Base-by-base conservation (phyloP, 1,139 yeast genomes). In the Hanseniaspora uvarum region DNA sequence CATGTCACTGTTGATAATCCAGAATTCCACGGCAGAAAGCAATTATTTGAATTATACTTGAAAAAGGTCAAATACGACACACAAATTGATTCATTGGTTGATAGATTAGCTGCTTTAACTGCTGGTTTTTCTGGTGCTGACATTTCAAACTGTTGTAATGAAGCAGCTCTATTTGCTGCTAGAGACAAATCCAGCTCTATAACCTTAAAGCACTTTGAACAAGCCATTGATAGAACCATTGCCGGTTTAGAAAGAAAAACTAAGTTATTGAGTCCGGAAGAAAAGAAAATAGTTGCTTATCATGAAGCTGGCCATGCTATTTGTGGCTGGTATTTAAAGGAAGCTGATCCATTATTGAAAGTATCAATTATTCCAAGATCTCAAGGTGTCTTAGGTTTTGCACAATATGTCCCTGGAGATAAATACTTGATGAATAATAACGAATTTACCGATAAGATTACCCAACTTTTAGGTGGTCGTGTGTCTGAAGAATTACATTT, bases 291-390 rank as follows among this genome's bases (percentile, higher is more conserved):
- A 49, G 96, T 92, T 56, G 98, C 98, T 0, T 94, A 86, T 65
- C 98, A 92, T 66, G 98, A 92, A 70, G 98, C 98, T 2, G 98
- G 98, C 0, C 98, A 92, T 69, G 98, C 98, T 4, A 81, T 92
- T 57, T 89, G 97, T 70, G 98, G 98, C 12, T 92, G 98, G 98
- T 88, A 72, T 66, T 75, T 92, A 63, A 79, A 81, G 70, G 77
- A 77, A 69, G 96, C 97, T 1, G 95, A 88, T 65, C 98, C 98
- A 10, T 73, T 92, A 58, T 77, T 92, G 60, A 92, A 92, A 70
- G 98, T 92, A 18, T 86, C 96, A 6, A 92, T 92, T 63, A 87
- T 92, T 59, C 98, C 98, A 53, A 80, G 97, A 65, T 97, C 97
- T 10, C 88, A 83, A 70, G 96, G 95, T 54, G 95, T 97, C 1